These are phyloP conservation scores for Zizania palustris DNA, from an alignment of 202 grass and related monocot genomes.

Conservation along the genomic window DNA sequence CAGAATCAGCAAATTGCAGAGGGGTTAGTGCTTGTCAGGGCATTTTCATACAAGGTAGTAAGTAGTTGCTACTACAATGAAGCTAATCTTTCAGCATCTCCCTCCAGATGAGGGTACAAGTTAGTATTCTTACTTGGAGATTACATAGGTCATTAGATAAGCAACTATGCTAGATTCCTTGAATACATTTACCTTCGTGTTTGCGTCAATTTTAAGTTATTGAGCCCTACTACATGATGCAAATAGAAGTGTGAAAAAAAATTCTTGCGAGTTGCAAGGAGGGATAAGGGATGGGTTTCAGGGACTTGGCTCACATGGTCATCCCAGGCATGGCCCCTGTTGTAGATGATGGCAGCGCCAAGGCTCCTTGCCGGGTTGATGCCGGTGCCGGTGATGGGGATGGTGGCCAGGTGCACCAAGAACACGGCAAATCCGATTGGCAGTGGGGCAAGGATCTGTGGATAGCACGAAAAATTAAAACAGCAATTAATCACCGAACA, in stretches of 20 bases:
- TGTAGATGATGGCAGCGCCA: conserved; percentile 90
- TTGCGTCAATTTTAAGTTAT: background rate
- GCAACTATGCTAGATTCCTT: background rate
- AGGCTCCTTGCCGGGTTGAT: conserved; percentile 97
- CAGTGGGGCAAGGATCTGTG: conserved; percentile 84
- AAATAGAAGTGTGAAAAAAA: background rate
- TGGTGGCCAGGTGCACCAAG: conserved; percentile 92
- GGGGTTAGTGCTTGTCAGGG: background rate
- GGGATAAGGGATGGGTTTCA: background rate
- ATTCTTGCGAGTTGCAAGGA: background rate
- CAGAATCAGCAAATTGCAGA: background rate
- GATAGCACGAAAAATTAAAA: background rate
- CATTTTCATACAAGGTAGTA: conserved; percentile 36
- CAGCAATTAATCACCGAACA: background rate
- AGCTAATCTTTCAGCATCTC: conserved; percentile 29
- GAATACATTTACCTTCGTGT: background rate
- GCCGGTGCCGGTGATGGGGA: conserved; percentile 97
- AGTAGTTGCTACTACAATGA: conserved; percentile 29
- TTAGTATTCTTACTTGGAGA: background rate
- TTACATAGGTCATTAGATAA: background rate
- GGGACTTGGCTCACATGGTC: conserved; percentile 69
- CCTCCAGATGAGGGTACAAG: conserved; percentile 32
- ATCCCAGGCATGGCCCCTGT: conserved; percentile 65
- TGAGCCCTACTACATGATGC: background rate
- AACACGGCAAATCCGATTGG: conserved; percentile 94